Evolutionary conservation across 1,284 basidiomycete species (phyloP).

Genomic region (Megacollybia platyphylla): DNA sequence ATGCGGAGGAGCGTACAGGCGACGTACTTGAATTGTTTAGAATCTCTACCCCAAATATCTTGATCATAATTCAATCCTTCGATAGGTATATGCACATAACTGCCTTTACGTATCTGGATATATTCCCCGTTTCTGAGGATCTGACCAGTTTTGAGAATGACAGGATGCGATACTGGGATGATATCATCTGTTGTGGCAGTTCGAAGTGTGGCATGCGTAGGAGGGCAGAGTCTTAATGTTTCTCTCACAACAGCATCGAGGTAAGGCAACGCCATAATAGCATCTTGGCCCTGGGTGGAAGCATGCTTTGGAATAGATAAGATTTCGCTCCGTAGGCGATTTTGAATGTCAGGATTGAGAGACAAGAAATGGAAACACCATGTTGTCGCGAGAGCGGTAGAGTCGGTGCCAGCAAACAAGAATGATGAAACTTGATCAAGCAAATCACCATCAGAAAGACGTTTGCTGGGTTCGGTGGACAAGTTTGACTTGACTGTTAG

Average conservation of each 20-base stretch:
- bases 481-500: conserved; percentile 33
- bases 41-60: conserved; percentile 40
- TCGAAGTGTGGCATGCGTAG: conserved; percentile 40
- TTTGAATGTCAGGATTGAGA: conserved; percentile 31
- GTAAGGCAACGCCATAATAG: conserved; percentile 33
- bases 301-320: conserved; percentile 8
- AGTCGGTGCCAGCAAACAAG: conserved; percentile 41
- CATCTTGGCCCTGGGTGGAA: conserved; percentile 12
- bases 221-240: conserved; percentile 34
- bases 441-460: conserved; percentile 33
- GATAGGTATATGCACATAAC: conserved; percentile 41
- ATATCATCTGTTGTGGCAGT: conserved; percentile 34
- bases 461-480: conserved; percentile 22
- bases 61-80: conserved; percentile 37
- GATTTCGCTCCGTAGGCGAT: conserved; percentile 28
- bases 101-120: conserved; percentile 34
- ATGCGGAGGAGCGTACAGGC: background rate
- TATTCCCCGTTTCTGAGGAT: conserved; percentile 16
- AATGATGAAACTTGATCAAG: conserved; percentile 41
- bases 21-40: conserved; percentile 33
- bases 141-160: conserved; percentile 31
- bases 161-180: conserved; percentile 35
- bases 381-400: conserved; percentile 35
- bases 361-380: conserved; percentile 45
- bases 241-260: conserved; percentile 45